Evolutionary conservation across 352 stramenopile genomes (phyloP).

Genomic region (Pythium utonaiense): DNA sequence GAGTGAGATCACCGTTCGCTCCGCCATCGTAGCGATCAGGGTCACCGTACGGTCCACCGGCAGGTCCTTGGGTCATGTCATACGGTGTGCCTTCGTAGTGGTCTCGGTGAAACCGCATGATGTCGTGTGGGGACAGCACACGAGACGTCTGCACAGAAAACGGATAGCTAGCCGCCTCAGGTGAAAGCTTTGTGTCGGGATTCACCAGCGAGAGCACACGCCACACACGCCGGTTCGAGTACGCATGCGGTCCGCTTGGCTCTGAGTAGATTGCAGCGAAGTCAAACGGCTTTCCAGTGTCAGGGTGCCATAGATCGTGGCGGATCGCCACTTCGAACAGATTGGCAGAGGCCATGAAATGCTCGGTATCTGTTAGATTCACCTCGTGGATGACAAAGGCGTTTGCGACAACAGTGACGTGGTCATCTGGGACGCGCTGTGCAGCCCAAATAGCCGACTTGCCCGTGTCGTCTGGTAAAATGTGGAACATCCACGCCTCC

Average conservation of each 20-base stretch:
- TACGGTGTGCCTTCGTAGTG: conserved; percentile 93
- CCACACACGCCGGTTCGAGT: conserved; percentile 90
- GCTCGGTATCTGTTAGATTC: conserved; percentile 60
- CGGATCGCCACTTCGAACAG: conserved; percentile 85
- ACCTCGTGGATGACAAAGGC: conserved; percentile 93
- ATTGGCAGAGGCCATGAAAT: conserved; percentile 89
- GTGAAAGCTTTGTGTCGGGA: no score
- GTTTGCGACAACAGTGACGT: conserved; percentile 89
- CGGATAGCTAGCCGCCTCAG: no score
- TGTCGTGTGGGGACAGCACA: conserved; percentile 79
- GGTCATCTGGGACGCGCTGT: conserved; percentile 86
- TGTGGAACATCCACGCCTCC: conserved; percentile 96
- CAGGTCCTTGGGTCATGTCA: conserved; percentile 78
- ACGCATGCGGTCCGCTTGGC: conserved; percentile 60
- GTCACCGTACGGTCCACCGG: conserved; percentile 86
- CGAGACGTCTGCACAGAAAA: conserved; percentile 76
- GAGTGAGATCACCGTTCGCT: conserved; percentile 41
- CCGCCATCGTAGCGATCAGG: conserved; percentile 86
- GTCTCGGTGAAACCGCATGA: conserved; percentile 91
- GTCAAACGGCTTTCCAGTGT: conserved; percentile 69
- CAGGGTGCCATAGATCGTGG: conserved; percentile 70
- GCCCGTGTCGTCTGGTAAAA: conserved; percentile 91
- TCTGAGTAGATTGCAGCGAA: conserved; percentile 87
- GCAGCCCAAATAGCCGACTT: conserved; percentile 92
- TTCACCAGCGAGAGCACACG: conserved; percentile 82